Evolutionary conservation across 352 stramenopile species (phyloP).

Genomic region (Plasmopara halstedii): DNA sequence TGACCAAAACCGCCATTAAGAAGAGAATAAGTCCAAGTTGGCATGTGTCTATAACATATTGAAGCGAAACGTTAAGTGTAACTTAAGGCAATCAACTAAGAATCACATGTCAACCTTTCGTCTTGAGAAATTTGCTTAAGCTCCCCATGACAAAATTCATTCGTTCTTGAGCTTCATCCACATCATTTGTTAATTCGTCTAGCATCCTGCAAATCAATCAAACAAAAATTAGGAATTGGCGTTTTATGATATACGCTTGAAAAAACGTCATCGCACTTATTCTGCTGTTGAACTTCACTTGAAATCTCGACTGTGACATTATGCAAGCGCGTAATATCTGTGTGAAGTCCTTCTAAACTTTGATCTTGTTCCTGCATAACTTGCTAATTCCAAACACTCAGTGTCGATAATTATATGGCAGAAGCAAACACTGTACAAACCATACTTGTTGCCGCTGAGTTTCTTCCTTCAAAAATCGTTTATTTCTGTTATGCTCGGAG

Average conservation of each 20-base stretch:
- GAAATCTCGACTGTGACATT: conserved; percentile 68
- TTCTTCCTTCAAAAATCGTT: conserved; percentile 50
- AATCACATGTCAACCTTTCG: conserved; percentile 55
- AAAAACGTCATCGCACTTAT: conserved; percentile 44
- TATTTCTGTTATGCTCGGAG: conserved; percentile 33
- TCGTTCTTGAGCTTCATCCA: conserved; percentile 65
- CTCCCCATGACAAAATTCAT: conserved; percentile 81
- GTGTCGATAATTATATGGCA: background rate
- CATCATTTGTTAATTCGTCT: conserved; percentile 58
- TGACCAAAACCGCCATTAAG: conserved; percentile 49
- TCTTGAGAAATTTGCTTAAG: conserved; percentile 73
- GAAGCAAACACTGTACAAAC: background rate
- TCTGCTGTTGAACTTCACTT: conserved; percentile 62
- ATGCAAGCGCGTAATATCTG: conserved; percentile 47
- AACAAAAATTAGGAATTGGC: background rate
- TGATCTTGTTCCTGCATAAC: conserved; percentile 64
- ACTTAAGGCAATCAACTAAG: background rate
- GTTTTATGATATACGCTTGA: no score
- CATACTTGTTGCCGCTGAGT: conserved; percentile 42
- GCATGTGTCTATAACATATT: conserved; percentile 47
- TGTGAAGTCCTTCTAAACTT: conserved; percentile 46
- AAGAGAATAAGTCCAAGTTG: conserved; percentile 73
- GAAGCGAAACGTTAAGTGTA: background rate
- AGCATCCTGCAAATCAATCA: conserved; percentile 44
- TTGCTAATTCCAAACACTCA: conserved; percentile 25